Percentiles rank a stretch among this genome's conserved stretches.
phyloP scores from a whole-genome alignment of 306 rosid genomes.

The Vigna nakashimae region DNA sequence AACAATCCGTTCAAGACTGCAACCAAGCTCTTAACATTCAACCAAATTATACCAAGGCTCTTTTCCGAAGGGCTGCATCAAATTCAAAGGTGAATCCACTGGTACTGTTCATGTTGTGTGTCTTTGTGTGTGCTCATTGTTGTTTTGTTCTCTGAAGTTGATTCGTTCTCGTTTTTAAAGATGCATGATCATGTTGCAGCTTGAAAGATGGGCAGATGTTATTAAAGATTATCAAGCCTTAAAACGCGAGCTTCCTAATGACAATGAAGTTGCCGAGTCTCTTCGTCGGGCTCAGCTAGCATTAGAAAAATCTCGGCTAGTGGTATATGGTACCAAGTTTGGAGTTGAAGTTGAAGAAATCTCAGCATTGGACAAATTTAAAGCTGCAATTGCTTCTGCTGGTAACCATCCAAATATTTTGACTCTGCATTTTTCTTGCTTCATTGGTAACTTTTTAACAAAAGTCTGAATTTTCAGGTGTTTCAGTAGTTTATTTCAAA shows the following conservation, averaged over 20 bases:
- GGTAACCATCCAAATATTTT: slow-evolving; percentile 56
- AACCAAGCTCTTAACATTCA: slow-evolving; percentile 81
- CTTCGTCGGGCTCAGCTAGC: slow-evolving; percentile 70
- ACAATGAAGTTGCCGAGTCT: slow-evolving; percentile 75
- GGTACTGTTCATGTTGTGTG: neutral
- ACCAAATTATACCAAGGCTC: slow-evolving; percentile 87
- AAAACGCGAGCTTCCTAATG: slow-evolving; percentile 78
- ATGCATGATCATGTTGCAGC: slow-evolving; percentile 56
- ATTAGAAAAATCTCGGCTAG: slow-evolving; percentile 61
- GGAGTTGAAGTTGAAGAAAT: slow-evolving; percentile 88
- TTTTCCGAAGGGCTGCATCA: slow-evolving; percentile 82
- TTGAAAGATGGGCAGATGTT: slow-evolving; percentile 87
- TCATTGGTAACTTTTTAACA: slow-evolving; percentile 14
- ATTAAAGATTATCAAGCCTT: slow-evolving; percentile 80
- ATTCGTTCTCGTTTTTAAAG: slow-evolving; percentile 4
- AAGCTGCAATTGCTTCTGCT: slow-evolving; percentile 64
- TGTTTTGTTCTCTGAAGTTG: slow-evolving; percentile 21
- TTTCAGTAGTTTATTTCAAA: slow-evolving; percentile 83
- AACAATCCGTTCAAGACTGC: slow-evolving; percentile 85
- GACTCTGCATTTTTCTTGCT: slow-evolving; percentile 33
- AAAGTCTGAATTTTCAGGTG: slow-evolving; percentile 62
- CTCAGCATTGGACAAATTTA: slow-evolving; percentile 69
- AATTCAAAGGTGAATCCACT: slow-evolving; percentile 68
- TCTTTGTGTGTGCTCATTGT: neutral
- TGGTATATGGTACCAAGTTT: slow-evolving; percentile 51